Base-by-base conservation (phyloP, 2,329 filamentous ascomycete genomes). In the Aspergillus candidus region DNA sequence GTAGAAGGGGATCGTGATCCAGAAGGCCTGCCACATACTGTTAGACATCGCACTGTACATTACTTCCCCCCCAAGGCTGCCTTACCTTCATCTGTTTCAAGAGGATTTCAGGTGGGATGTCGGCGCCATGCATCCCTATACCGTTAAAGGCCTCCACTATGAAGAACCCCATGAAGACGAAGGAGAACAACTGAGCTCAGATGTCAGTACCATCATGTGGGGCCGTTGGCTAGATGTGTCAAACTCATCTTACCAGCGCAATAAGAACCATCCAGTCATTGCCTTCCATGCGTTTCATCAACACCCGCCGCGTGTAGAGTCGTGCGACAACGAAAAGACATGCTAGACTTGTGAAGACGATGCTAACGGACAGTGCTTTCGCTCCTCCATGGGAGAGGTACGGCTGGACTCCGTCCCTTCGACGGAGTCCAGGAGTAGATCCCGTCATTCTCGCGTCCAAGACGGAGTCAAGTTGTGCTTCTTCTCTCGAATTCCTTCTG, bases 1-100 rank as follows among this genome's bases (percentile, higher is more conserved):
- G 43, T 68, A 68, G 49, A 67, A 62, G 4, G 65, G 61, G n/a
- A 66, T 60, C 4, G 63, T 62, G 42, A 66, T 51, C 62, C 63
- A 67, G 46, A 66, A 67, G 7, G 61, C 58, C 64, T 67, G 10
- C 15, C 11, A 13, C 32, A 3, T 17, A 5, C 11, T 3, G 27
- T 14, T n/a, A 32, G 27, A 1, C 34, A 13, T 18, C 12, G 11
- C 22, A 32, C 27, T 4, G 17, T 35, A 13, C 11, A 11, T 4
- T 3, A 32, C 11, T 11, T 4, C 29, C 11, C 12, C 11, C 10
- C 12, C 7, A 31, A 27, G 8, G 22, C 7, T 10, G 6, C 8
- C 47, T 48, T 48, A 65, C 63, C 51, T 62, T 66, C 54, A 66
- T 52, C 41, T 67, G 65, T 29, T 54, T 52, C 10, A 53, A 46